phyloP scores from a whole-genome alignment of 2,329 filamentous ascomycete species.

The Shiraia bambusicola region DNA sequence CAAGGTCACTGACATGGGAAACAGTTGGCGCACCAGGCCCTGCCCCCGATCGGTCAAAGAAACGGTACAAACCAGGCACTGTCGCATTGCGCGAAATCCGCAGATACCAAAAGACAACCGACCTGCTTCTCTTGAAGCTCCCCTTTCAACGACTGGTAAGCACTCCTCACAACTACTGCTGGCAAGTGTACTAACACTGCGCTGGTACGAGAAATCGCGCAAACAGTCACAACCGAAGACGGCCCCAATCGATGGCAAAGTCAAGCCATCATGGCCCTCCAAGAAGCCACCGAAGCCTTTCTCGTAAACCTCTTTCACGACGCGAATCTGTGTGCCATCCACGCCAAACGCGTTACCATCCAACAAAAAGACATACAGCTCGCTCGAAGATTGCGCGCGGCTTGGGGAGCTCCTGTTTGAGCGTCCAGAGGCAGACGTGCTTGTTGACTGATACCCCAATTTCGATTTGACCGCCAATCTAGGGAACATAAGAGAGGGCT shows the following conservation, averaged over 20 bases:
- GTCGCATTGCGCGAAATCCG: constrained; percentile 98
- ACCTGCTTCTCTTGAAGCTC: constrained; percentile 94
- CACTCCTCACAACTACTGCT: background rate
- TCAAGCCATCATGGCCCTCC: constrained; percentile 92
- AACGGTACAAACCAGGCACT: constrained; percentile 63
- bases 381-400: constrained; percentile 89
- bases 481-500: background rate
- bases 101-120: constrained; percentile 96
- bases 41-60: constrained; percentile 36
- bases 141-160: constrained; percentile 89
- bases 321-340: constrained; percentile 97
- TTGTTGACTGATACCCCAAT: constrained; percentile 13
- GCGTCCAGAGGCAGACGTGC: background rate
- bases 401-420: constrained; percentile 46
- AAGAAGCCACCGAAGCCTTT: constrained; percentile 98
- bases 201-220: constrained; percentile 66
- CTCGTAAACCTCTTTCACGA: constrained; percentile 98
- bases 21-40: constrained; percentile 37
- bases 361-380: constrained; percentile 97
- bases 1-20: constrained; percentile 6
- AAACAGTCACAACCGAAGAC: constrained; percentile 60
- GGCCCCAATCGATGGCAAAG: constrained; percentile 84
- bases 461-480: constrained; percentile 4
- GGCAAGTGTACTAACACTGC: constrained; percentile 60
- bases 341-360: constrained; percentile 99